Percentiles rank a stretch among this genome's conserved stretches.
These are phyloP conservation scores for Ceratobasidium sp. DNA, from an alignment of 1,284 basidiomycete genomes.

Conservation along the genomic window DNA sequence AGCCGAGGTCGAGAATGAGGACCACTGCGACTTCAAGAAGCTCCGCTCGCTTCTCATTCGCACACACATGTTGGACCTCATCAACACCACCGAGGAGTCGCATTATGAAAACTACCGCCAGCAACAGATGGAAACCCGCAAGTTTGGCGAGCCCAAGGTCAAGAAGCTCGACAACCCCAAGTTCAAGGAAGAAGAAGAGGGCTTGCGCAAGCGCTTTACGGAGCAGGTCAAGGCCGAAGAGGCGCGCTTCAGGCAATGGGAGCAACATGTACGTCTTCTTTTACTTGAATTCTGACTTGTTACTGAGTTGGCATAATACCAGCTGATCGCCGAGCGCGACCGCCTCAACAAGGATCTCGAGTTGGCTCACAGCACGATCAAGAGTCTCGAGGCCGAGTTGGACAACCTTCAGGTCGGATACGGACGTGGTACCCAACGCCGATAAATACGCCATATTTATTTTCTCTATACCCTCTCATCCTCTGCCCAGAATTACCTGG, in stretches of 20 bases:
- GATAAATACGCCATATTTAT: constrained; percentile 31
- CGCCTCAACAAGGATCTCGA: constrained; percentile 98
- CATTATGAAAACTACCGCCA: constrained; percentile 99
- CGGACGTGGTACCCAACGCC: constrained; percentile 76
- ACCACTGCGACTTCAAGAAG: constrained; percentile 99
- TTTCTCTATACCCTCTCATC: constrained; percentile 21
- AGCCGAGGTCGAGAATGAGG: constrained; percentile 96
- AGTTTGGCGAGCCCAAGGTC: constrained; percentile 98
- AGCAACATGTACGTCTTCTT: constrained; percentile 84
- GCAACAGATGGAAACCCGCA: constrained; percentile 99
- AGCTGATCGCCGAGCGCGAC: constrained; percentile 97
- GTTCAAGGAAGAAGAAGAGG: constrained; percentile 99
- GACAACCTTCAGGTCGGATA: constrained; percentile 91
- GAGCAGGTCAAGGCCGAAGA: constrained; percentile 99
- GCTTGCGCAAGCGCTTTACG: constrained; percentile 95
- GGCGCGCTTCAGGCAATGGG: constrained; percentile 98
- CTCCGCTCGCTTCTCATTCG: constrained; percentile 95
- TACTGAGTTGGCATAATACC: constrained; percentile 41
- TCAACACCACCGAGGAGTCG: constrained; percentile 93
- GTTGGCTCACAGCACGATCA: constrained; percentile 91
- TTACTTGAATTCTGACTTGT: constrained; percentile 10
- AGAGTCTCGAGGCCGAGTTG: constrained; percentile 88
- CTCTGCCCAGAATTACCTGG: not conserved
- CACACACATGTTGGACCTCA: constrained; percentile 98
- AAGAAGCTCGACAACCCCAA: constrained; percentile 99